Base-by-base conservation (phyloP, 805 yeast genomes). In the Candida methanosorbosa region DNA sequence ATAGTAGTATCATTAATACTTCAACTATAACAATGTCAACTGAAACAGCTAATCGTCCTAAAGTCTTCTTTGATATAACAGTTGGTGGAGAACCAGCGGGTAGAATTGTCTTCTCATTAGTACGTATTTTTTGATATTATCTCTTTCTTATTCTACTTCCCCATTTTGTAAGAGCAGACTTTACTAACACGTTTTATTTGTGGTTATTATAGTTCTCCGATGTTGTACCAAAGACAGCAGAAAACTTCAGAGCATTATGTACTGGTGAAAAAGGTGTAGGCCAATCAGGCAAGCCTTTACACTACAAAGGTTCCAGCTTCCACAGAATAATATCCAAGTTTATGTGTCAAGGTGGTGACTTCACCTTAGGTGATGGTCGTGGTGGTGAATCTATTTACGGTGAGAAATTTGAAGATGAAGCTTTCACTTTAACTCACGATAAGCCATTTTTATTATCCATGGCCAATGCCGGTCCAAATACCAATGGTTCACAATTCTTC, bases 381-480 rank as follows among this genome's bases (percentile, higher is more conserved):
- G 92, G 92, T 29, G 92, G 92, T 35, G 85, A 78, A 54, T 77
- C 85, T 25, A 82, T 82, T 42, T 82, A 82, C 50, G 92, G 92
- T 19, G 88, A 80, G 45, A 81, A 81, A 54, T 82, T 82, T 47
- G 95, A 84, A 52, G 98, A 90, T 56, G 98, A 90, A 59, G 81
- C 81, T 59, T 90, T 92, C 57, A 57, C 68, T 32, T 55, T 74
- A 44, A 72, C 69, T 42, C 97, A 90, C 55, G 86, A 78, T 43
- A 70, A 70, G 50, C 97, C 97, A 36, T 88, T 81, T 58, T 67
- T 92, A 46, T 70, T 90, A 47, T 84, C 95, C 7, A 92, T 90
- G 97, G 97, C 98, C 38, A 90, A 90, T 54, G 84, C 97, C 4
- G 97, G 97, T 14, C 87, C 95, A 39, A 77, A 80, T 57, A 90